Conservation (phyloP, 2,329 filamentous ascomycete species). For the Kalmusia sp. region DNA sequence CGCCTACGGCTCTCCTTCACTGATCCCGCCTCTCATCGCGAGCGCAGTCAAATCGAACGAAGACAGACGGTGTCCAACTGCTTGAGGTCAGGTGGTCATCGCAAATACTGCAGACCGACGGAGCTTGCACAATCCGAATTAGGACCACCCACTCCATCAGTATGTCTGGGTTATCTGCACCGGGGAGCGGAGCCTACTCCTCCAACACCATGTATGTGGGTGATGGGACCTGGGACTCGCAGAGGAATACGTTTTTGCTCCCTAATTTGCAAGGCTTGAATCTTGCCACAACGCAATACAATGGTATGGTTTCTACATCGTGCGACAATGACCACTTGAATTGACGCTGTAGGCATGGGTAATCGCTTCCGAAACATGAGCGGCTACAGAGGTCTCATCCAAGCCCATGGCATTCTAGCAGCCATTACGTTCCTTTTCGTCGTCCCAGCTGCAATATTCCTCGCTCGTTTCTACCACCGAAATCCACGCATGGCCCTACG, state of each 20-base stretch:
- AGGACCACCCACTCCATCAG: constrained; percentile 1
- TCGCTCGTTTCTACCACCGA: constrained; percentile 72
- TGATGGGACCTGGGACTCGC: constrained; percentile 83
- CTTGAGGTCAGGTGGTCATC: neutral
- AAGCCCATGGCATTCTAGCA: constrained; percentile 75
- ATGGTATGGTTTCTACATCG: constrained; percentile 63
- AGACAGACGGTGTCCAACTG: neutral
- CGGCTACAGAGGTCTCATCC: constrained; percentile 74
- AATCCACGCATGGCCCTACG: constrained; percentile 68
- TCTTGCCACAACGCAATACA: constrained; percentile 83
- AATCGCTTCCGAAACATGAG: constrained; percentile 75
- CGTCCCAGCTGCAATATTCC: constrained; percentile 76
- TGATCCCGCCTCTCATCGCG: neutral
- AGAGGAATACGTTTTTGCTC: constrained; percentile 77
- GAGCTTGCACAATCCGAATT: neutral
- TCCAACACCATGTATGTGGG: constrained; percentile 79
- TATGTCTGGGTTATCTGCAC: constrained; percentile 63
- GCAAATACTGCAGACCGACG: neutral
- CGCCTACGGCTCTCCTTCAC: neutral
- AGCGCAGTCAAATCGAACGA: neutral
- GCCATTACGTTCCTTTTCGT: constrained; percentile 77
- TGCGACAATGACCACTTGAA: neutral
- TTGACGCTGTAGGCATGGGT: constrained; percentile 71
- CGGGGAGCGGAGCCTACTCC: constrained; percentile 75
- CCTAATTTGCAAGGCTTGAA: constrained; percentile 79